phyloP scores from a whole-genome alignment of 441 rosid species.

The Aleurites moluccanus region DNA sequence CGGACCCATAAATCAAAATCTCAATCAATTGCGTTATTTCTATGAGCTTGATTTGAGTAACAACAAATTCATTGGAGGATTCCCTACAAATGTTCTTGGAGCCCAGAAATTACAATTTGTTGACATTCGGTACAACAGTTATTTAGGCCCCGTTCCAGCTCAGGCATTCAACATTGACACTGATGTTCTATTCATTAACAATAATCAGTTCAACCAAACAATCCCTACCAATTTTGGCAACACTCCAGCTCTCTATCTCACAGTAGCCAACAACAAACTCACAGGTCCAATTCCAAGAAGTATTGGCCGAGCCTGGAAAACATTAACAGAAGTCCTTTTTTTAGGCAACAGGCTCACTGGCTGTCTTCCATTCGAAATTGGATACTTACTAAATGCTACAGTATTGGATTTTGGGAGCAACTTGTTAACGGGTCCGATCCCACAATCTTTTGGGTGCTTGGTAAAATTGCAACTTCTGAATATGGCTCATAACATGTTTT shows the following conservation, averaged over 20 bases:
- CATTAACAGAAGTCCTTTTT: constrained; percentile 36
- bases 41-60: constrained; percentile 51
- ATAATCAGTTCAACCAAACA: constrained; percentile 30
- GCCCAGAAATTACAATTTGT: constrained; percentile 23
- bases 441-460: constrained; percentile 42
- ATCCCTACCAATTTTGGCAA: constrained; percentile 42
- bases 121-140: constrained; percentile 45
- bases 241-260: constrained; percentile 34
- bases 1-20: constrained; percentile 7
- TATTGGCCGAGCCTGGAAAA: constrained; percentile 31
- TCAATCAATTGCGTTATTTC: constrained; percentile 24
- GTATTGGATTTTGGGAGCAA: constrained; percentile 38
- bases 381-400: constrained; percentile 29
- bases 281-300: constrained; percentile 38
- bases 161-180: constrained; percentile 35
- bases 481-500: constrained; percentile 38
- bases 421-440: constrained; percentile 41
- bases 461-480: constrained; percentile 30
- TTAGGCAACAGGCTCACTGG: constrained; percentile 39
- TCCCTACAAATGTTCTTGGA: constrained; percentile 30
- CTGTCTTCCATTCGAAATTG: constrained; percentile 48
- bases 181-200: constrained; percentile 46
- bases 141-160: constrained; percentile 30
- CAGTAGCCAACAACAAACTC: constrained; percentile 45
- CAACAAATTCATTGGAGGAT: constrained; percentile 34